Evolutionary conservation across 768 basidiomycete species (phyloP).

Genomic region (Hygrophoropsis aurantiaca): DNA sequence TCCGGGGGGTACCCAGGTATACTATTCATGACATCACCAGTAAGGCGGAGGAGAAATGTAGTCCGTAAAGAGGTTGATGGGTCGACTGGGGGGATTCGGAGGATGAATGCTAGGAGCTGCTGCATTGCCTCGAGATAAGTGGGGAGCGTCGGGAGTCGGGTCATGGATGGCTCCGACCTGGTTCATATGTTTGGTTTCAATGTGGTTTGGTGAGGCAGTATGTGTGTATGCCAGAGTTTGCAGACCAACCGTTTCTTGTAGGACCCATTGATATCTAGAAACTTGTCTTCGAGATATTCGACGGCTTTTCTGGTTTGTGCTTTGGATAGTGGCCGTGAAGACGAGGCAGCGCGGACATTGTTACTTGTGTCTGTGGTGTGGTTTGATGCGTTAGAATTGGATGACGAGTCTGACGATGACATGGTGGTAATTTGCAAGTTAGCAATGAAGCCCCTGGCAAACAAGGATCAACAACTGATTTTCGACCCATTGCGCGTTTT

Average conservation of each 20-base stretch:
- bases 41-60: constrained; percentile 68
- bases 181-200: constrained; percentile 2
- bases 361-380: not conserved
- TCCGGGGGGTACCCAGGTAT: constrained; percentile 61
- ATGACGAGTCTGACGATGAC: not conserved
- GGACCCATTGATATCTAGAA: constrained; percentile 64
- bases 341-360: not conserved
- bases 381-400: no score
- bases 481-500: no score
- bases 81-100: constrained; percentile 74
- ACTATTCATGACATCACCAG: constrained; percentile 60
- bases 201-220: constrained; percentile 2
- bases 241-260: constrained; percentile 76
- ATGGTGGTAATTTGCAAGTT: constrained; percentile 1
- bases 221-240: no score
- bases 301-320: constrained; percentile 65
- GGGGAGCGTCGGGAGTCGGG: constrained; percentile 55
- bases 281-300: constrained; percentile 63
- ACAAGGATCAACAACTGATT: constrained; percentile 17
- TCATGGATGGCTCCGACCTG: constrained; percentile 35
- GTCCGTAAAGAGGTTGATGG: constrained; percentile 69
- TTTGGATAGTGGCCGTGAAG: constrained; percentile 38
- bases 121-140: constrained; percentile 61
- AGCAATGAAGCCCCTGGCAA: constrained; percentile 7
- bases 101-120: constrained; percentile 55